Evolutionary conservation across 1,284 basidiomycete species (phyloP), one percentile per base, ranked within the genome.

Genomic region (Malassezia psittaci): DNA sequence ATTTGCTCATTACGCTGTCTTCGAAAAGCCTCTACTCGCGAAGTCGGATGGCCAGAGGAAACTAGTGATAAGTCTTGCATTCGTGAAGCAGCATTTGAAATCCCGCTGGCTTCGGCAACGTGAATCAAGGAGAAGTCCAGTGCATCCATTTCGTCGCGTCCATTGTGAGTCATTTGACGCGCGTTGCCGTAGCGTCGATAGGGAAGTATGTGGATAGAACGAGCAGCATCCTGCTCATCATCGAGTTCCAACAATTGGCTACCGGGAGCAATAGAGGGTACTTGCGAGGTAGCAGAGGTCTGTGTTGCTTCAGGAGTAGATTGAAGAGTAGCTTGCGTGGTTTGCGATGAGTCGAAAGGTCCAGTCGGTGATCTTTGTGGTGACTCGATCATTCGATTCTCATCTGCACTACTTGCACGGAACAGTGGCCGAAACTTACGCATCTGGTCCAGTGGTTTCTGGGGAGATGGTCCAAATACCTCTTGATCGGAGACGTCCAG

Each of bases 151-250:
- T 36, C 37, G 21, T 29, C 48, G 21, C 24, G 9, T n/a, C 33
- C 36, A 32, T 41, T 33, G 21, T 49, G 18, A 3, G 5, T 21
- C 3, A 19, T 10, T 1, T 21, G 34, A 1, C 41, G 29, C 6
- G 48, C 47, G 5, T 50, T 43, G n/a, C 50, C 55, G 35, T 32
- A 57, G 34, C 55, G 55, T 13, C 38, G 36, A 41, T 57, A 57
- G 9, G 55, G 55, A 5, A 48, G 40, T 10, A 57, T 46, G 3
- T 35, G 16, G 32, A 56, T 40, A 6, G 34, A 5, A 8, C 2
- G n/a, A 11, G 11, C 15, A 18, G 15, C 29, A 24, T 34, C 6
- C 16, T 18, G 24, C 8, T 51, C 48, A 18, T 44, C 54, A 18
- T 55, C 47, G 13, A 46, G 19, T 10, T 52, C 35, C 15, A 52